A percentile compares a stretch with the other conserved stretches of the same genome.
Evolutionary conservation across 2,329 filamentous ascomycete genomes (phyloP).

Genomic region (Phaeosphaeria sp.): DNA sequence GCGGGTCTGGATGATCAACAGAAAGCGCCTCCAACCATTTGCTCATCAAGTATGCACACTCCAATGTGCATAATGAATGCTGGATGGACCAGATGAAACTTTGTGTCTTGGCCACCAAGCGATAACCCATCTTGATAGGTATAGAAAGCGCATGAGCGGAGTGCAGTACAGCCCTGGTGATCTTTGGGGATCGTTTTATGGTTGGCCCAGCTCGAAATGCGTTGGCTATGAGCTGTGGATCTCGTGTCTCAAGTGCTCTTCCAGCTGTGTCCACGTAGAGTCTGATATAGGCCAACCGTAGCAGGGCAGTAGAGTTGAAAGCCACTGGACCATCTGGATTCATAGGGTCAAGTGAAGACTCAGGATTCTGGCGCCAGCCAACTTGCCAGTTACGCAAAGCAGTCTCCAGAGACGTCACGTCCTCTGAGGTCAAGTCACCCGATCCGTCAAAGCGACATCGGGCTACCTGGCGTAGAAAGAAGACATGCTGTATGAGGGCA

Average conservation of each 20-base stretch:
- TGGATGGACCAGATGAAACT: slow-evolving; percentile 51
- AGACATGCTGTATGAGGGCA: slow-evolving; percentile 74
- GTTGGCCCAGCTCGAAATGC: slow-evolving; percentile 66
- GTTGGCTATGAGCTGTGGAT: slow-evolving; percentile 66
- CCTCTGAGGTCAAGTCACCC: slow-evolving; percentile 43
- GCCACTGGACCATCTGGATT: slow-evolving; percentile 67
- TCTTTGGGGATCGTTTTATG: slow-evolving; percentile 64
- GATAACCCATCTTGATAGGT: slow-evolving; percentile 62
- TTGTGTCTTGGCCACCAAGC: slow-evolving; percentile 49
- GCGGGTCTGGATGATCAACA: slow-evolving; percentile 37
- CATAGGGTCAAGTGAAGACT: slow-evolving; percentile 56
- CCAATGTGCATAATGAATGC: slow-evolving; percentile 48
- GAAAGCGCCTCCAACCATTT: slow-evolving; percentile 50
- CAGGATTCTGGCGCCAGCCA: slow-evolving; percentile 49
- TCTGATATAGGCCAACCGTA: slow-evolving; percentile 68
- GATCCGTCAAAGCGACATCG: slow-evolving; percentile 42
- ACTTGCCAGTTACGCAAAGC: slow-evolving; percentile 52
- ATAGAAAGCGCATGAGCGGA: slow-evolving; percentile 72
- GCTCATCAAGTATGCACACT: slow-evolving; percentile 50
- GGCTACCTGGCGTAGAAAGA: slow-evolving; percentile 65
- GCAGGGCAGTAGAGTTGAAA: slow-evolving; percentile 69
- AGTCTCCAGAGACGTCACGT: slow-evolving; percentile 52
- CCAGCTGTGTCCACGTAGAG: slow-evolving; percentile 71
- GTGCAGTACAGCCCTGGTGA: slow-evolving; percentile 70
- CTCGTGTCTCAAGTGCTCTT: slow-evolving; percentile 69